phyloP scores from a whole-genome alignment of 1,284 basidiomycete species.

The Macrocybe sp. region DNA sequence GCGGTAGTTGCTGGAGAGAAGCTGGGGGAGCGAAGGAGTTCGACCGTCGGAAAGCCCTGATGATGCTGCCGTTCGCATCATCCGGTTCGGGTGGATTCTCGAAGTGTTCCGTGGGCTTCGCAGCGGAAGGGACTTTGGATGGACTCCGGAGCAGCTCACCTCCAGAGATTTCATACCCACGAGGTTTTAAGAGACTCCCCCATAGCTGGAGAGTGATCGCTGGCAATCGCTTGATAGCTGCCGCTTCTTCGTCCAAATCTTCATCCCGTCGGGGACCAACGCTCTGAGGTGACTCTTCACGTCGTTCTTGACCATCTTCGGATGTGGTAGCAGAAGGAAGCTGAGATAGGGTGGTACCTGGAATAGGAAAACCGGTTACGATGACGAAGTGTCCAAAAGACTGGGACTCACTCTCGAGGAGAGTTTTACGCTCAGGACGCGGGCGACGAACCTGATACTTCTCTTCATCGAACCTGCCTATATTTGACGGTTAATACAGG shows the following conservation, averaged over 20 bases:
- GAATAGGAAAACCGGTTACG: background rate
- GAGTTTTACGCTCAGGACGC: conserved; percentile 19
- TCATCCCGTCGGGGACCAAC: conserved; percentile 23
- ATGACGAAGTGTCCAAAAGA: conserved; percentile 13
- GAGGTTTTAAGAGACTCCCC: conserved; percentile 55
- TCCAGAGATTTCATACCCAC: conserved; percentile 55
- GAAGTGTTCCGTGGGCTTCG: background rate
- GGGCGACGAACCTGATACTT: conserved; percentile 56
- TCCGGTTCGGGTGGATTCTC: conserved; percentile 8
- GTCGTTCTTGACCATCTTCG: background rate
- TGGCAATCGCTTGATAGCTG: conserved; percentile 48
- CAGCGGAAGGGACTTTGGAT: conserved; percentile 33
- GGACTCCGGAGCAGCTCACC: conserved; percentile 54
- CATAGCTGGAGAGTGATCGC: conserved; percentile 60
- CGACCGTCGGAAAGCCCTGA: conserved; percentile 49
- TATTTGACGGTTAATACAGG: background rate
- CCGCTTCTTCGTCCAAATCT: conserved; percentile 54
- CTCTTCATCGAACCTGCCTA: conserved; percentile 45
- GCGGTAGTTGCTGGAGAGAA: conserved; percentile 28
- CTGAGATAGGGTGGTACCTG: conserved; percentile 1
- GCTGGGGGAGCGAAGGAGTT: conserved; percentile 50
- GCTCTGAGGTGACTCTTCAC: conserved; percentile 10
- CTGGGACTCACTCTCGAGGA: conserved; percentile 6
- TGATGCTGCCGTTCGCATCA: conserved; percentile 35
- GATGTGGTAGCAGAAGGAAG: conserved; percentile 1